Evolutionary conservation across 305 asterid species (phyloP).

Genomic region (Solanum chacoense): DNA sequence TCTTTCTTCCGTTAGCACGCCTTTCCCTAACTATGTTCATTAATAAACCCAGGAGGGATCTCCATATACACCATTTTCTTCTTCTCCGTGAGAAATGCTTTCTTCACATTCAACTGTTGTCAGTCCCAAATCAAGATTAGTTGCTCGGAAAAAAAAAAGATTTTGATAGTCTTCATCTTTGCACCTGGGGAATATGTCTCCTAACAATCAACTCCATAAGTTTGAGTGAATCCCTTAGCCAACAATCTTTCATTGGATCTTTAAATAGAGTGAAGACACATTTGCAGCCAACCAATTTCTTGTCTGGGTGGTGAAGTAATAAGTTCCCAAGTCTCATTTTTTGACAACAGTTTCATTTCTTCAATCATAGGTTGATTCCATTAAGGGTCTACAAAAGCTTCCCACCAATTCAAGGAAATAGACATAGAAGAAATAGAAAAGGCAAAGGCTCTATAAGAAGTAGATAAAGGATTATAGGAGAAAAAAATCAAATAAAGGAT

Average conservation of each 20-base stretch:
- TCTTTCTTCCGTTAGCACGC: neutral
- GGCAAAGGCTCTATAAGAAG: neutral
- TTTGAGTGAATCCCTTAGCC: neutral
- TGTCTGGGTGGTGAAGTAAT: neutral
- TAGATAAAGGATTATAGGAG: neutral
- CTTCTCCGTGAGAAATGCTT: neutral
- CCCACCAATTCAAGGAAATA: neutral
- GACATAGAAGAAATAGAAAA: neutral
- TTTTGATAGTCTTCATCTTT: neutral
- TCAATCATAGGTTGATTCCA: neutral
- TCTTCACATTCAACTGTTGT: neutral
- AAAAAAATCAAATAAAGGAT: neutral
- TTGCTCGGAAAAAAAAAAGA: neutral
- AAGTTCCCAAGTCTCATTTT: neutral
- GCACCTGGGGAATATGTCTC: neutral
- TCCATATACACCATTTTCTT: neutral
- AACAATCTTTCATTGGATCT: neutral
- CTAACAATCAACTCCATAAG: neutral
- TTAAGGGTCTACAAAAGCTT: neutral
- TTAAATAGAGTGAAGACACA: neutral
- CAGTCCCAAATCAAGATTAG: neutral
- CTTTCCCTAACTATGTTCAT: neutral
- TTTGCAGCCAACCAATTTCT: neutral
- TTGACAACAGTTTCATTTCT: neutral
- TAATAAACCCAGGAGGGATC: neutral